Base-by-base conservation (phyloP, 177 flowering plant species). In the Vitis hybrid region DNA sequence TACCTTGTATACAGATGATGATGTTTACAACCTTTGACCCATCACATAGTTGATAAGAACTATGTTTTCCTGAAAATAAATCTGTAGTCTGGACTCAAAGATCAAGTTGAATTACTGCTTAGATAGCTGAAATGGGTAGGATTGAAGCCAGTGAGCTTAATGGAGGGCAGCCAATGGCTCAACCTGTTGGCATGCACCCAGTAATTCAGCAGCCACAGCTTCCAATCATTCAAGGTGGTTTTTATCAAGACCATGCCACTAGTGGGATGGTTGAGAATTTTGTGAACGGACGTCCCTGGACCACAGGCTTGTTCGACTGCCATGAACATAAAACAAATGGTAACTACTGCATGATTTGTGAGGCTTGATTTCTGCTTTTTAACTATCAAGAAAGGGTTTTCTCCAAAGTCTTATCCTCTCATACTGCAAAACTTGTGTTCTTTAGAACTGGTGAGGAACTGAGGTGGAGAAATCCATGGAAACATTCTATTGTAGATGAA, bases 281-380 rank as follows among this genome's bases (percentile, higher is more conserved):
- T 13, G 58, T 55, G n/a, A 71, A 58, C 13, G 76, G 76, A 56
- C 47, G 38, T n/a, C 80, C 80, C 9, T 80, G 83, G 80, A 44
- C 62, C 6, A 80, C 78, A 15, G 80, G 83, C 19, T 61, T 80
- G 10, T 80, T 77, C 51, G 77, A 77, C 55, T 80, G 83, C 49
- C 76, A 74, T 55, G 71, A 64, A 57, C 51, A 80, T 68, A 73
- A 57, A 33, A 71, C 64, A 47, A 77, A 75, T 58, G 80, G 83
- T 77, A 71, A 72, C 11, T 22, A 1, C 33, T n/a, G 2, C 6
- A 13, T 31, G 2, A 50, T 17, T 13, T 51, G 38, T 65, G 57
- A 33, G 17, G 38, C 2, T 4, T 57, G 33, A 58, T 7, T 57
- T 52, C 14, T 57, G 3, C 38, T 15, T 2, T 22, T 60, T n/a